Base-by-base conservation (phyloP, 768 basidiomycete species). In the Tubosaeta sp. region DNA sequence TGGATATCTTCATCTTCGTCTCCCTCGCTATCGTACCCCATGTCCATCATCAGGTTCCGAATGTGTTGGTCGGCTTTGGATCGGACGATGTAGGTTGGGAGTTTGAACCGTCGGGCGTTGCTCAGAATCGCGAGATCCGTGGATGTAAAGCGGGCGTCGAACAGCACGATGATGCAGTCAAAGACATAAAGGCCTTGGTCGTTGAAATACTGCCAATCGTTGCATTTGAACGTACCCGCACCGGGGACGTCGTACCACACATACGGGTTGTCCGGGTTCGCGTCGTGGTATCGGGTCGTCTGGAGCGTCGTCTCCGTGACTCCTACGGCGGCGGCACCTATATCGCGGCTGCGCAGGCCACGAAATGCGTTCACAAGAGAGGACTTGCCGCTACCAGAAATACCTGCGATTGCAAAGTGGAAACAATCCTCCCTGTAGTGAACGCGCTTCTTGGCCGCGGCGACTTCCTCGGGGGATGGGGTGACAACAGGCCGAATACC, bases 341-440 rank as follows among this genome's bases (percentile, higher is more conserved):
- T 19, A 1, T 63, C 58, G 27, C 43, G 41, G 45, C 55, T 63
- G 10, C 52, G 54, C 32, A 71, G 30, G 9, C 71, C 69, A 5
- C 71, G 68, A 41, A 71, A 61, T 3, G 71, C 62, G 50, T 72
- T 71, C 18, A 72, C 62, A 7, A 72, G 58, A 9, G 71, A 71
- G 1, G 71, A 72, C 48, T 72, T 72, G 34, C 71, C 70, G n/a
- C 67, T 63, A 6, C 69, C 70, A 2, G 68, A 59, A 30, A 64
- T 32, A 1, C 71, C 71, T 9, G 67, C 68, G 44, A 72, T 39
- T 2, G 67, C 71, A 44, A 72, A 64, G 34, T 73, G 70, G 35
- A 68, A 68, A 10, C 51, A 35, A 2, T 59, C 64, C 16, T 71
- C 66, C 11, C 25, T 55, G 32, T 63, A 66, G 44, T 58, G 58